Percentiles rank a stretch among this genome's conserved stretches.
Evolutionary conservation across 2,329 filamentous ascomycete genomes (phyloP).

Genomic region (Cytospora mali): DNA sequence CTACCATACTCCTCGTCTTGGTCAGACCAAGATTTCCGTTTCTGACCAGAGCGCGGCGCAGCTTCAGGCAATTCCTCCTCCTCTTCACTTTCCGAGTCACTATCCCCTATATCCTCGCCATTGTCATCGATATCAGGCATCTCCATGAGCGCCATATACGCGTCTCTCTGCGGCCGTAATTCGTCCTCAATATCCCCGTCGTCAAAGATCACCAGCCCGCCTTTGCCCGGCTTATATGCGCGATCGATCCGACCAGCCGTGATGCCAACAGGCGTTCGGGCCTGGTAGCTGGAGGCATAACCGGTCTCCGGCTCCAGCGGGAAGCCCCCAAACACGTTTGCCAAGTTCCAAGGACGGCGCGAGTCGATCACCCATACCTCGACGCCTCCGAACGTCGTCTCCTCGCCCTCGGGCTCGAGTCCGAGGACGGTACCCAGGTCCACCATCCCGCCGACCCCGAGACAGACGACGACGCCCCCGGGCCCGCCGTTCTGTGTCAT

Average conservation of each 20-base stretch:
- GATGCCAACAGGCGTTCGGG: constrained; percentile 66
- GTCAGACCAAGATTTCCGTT: constrained; percentile 80
- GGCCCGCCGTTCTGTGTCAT: constrained; percentile 80
- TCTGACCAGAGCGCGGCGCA: constrained; percentile 56
- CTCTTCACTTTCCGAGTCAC: constrained; percentile 59
- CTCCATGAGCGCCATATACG: constrained; percentile 81
- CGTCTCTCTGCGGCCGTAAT: constrained; percentile 71
- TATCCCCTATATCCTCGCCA: constrained; percentile 62
- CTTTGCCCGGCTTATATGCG: constrained; percentile 74
- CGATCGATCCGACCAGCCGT: constrained; percentile 71
- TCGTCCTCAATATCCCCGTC: constrained; percentile 94
- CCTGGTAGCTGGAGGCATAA: constrained; percentile 48
- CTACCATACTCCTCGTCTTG: constrained; percentile 69
- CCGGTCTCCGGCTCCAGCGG: constrained; percentile 56
- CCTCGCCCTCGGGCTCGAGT: constrained; percentile 68
- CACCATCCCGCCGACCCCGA: constrained; percentile 90
- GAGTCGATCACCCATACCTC: constrained; percentile 95
- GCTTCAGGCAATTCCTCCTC: constrained; percentile 50
- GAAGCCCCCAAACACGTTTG: constrained; percentile 85
- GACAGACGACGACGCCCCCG: constrained; percentile 86
- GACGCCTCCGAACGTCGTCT: constrained; percentile 75
- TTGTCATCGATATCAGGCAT: constrained; percentile 90
- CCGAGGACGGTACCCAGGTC: constrained; percentile 82
- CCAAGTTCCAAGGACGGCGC: constrained; percentile 89
- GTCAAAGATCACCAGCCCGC: constrained; percentile 92